Conservation (phyloP, 2,329 filamentous ascomycete species). For the Cladophialophora exuberans region DNA sequence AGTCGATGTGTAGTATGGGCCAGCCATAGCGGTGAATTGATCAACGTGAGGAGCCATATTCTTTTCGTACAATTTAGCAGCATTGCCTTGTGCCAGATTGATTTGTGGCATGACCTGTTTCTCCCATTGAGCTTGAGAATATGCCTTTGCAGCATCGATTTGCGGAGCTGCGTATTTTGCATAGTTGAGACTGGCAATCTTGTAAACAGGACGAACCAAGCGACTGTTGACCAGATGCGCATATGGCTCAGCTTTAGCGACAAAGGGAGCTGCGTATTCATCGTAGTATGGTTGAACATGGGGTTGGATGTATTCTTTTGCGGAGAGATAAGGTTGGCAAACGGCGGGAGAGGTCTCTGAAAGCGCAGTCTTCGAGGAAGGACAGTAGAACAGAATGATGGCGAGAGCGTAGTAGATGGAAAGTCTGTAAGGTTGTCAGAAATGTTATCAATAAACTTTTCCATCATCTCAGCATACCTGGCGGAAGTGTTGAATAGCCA, state of each 20-base stretch:
- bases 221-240: conserved; percentile 58
- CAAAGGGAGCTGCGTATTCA: conserved; percentile 79
- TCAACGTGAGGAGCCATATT: conserved; percentile 74
- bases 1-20: conserved; percentile 73
- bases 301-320: conserved; percentile 68
- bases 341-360: conserved; percentile 72
- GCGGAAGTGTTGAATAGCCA: conserved; percentile 52
- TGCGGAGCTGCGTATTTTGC: conserved; percentile 74
- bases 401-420: conserved; percentile 84
- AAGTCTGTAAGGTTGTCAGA: conserved; percentile 56
- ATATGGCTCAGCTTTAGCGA: conserved; percentile 77
- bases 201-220: conserved; percentile 70
- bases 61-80: conserved; percentile 68
- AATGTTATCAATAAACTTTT: neutral
- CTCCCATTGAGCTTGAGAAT: conserved; percentile 74
- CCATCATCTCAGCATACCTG: conserved; percentile 50
- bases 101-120: conserved; percentile 76
- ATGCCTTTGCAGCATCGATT: conserved; percentile 68
- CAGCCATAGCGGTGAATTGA: conserved; percentile 59
- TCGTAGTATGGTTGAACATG: conserved; percentile 85
- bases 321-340: conserved; percentile 78
- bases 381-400: conserved; percentile 81
- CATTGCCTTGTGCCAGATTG: conserved; percentile 63
- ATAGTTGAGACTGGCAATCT: conserved; percentile 64
- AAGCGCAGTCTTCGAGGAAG: conserved; percentile 68